These are phyloP conservation scores for Epichloe amarillans DNA, from an alignment of 2,329 filamentous ascomycete genomes.

Conservation along the genomic window DNA sequence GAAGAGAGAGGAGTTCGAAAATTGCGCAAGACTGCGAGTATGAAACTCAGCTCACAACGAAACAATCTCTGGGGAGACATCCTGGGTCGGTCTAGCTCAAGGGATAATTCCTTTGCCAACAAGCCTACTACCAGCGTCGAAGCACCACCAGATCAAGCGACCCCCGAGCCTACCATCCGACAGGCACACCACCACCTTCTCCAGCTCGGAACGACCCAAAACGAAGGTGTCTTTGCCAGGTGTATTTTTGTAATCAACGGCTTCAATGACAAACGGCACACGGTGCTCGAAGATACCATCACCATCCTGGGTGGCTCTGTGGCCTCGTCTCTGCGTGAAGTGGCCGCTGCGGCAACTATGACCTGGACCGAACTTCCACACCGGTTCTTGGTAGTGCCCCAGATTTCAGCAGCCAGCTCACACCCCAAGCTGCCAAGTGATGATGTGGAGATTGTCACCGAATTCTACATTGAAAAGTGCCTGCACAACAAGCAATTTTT, in stretches of 20 bases:
- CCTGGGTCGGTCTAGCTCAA: conserved; percentile 35
- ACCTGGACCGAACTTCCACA: conserved; percentile 17
- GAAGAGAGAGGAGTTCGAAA: conserved; percentile 55
- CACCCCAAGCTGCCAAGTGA: conserved; percentile 27
- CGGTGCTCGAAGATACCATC: conserved; percentile 34
- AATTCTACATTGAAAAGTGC: conserved; percentile 89
- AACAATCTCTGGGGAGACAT: conserved; percentile 88
- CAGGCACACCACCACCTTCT: conserved; percentile 2
- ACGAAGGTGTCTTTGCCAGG: conserved; percentile 35
- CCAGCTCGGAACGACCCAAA: background rate
- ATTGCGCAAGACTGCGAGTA: conserved; percentile 74
- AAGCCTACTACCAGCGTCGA: conserved; percentile 8
- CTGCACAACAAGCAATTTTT: conserved; percentile 62
- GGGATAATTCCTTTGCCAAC: conserved; percentile 20
- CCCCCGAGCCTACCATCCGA: conserved; percentile 4
- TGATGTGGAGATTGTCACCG: conserved; percentile 50
- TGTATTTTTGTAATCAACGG: conserved; percentile 48
- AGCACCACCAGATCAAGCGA: conserved; percentile 4
- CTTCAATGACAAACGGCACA: conserved; percentile 39
- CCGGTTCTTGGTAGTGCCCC: conserved; percentile 42
- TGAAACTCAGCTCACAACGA: conserved; percentile 66
- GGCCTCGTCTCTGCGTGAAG: conserved; percentile 28
- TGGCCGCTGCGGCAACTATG: conserved; percentile 15
- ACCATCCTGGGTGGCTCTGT: conserved; percentile 33
- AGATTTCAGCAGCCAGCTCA: conserved; percentile 31